Conservation (phyloP, 192 early-diverging fungal species). For the Entomortierella parvispora region DNA sequence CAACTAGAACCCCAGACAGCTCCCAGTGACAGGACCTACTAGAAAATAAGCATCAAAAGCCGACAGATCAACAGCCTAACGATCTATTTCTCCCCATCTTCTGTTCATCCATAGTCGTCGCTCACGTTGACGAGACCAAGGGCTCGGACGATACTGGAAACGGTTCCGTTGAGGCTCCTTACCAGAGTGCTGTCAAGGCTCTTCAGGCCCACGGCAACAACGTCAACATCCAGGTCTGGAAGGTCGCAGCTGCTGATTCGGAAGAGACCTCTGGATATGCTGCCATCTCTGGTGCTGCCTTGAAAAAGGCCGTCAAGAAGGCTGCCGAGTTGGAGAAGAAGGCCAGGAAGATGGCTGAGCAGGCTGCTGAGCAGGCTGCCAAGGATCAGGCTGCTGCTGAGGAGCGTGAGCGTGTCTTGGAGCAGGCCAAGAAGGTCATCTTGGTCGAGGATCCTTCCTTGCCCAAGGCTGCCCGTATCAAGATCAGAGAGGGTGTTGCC, state of each 20-base stretch:
- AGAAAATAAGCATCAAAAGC: too few species aligned
- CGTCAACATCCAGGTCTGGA: constrained; percentile 74
- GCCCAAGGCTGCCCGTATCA: constrained; percentile 83
- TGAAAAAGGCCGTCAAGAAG: constrained; percentile 92
- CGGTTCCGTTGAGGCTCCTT: constrained; percentile 82
- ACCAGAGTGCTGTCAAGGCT: constrained; percentile 79
- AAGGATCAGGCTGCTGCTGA: constrained; percentile 75
- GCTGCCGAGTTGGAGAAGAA: constrained; percentile 74
- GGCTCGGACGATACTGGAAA: constrained; percentile 85
- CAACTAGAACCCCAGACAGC: too few species aligned
- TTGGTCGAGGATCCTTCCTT: constrained; percentile 78
- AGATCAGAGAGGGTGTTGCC: constrained; percentile 71
- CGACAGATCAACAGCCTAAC: not conserved
- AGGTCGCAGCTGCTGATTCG: constrained; percentile 58
- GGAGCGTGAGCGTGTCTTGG: constrained; percentile 81
- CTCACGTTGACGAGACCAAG: constrained; percentile 83
- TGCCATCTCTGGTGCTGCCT: constrained; percentile 84
- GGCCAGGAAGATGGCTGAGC: constrained; percentile 85
- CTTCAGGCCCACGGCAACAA: constrained; percentile 64
- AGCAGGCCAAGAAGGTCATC: constrained; percentile 86
- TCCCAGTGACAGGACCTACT: too few species aligned
- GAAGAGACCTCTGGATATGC: constrained; percentile 73
- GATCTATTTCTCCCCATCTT: not conserved
- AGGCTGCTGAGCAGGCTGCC: constrained; percentile 73
- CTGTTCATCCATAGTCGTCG: constrained; percentile 13